A percentile compares a stretch with the other conserved stretches of the same genome.
Conservation (phyloP, 2,329 filamentous ascomycete genomes). For the Allantophomopsis lycopodina region DNA sequence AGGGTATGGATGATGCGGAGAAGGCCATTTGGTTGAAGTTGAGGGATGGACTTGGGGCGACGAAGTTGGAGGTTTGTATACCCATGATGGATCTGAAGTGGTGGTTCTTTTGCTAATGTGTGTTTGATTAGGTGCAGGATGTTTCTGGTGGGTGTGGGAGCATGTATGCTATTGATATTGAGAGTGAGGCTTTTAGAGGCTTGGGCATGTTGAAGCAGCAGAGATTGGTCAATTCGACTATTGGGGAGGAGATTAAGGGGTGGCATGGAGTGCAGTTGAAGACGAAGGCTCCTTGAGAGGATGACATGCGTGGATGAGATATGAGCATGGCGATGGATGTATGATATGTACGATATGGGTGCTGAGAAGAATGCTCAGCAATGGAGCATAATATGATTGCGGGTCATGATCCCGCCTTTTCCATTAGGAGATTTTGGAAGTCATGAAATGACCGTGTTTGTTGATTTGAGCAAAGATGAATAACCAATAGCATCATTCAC, state of each 20-base stretch:
- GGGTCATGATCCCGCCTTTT: no score
- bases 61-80: constrained; percentile 16
- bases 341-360: no score
- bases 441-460: no score
- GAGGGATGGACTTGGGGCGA: constrained; percentile 15
- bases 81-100: no score
- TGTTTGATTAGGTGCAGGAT: constrained; percentile 56
- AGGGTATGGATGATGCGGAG: constrained; percentile 40
- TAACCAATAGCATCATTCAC: no score
- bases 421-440: no score
- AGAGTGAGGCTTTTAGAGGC: constrained; percentile 57
- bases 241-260: constrained; percentile 61
- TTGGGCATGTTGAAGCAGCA: constrained; percentile 68
- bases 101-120: neutral
- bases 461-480: no score
- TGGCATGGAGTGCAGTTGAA: constrained; percentile 79
- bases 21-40: constrained; percentile 38
- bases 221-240: constrained; percentile 60
- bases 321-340: no score
- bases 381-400: no score
- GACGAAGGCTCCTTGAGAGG: constrained; percentile 35
- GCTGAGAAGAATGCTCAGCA: no score
- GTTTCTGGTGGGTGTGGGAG: constrained; percentile 74
- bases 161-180: constrained; percentile 77
- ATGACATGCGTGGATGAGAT: no score